These are phyloP conservation scores for Agaricus subrufescens DNA, from an alignment of 768 basidiomycete species.

Conservation along the genomic window DNA sequence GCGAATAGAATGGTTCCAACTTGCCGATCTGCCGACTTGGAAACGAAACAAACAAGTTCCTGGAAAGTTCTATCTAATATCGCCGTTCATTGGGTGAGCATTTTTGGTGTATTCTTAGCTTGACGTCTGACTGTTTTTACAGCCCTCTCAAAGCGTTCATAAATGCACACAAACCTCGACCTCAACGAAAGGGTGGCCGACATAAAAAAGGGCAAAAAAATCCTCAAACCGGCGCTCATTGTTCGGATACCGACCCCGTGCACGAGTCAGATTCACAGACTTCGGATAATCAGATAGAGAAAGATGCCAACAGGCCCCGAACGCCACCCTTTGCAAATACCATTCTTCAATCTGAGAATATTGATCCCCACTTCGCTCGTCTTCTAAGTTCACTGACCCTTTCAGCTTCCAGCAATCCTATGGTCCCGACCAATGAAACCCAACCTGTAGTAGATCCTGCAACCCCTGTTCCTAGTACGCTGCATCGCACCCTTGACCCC, in stretches of 20 bases:
- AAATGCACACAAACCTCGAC: constrained; percentile 53
- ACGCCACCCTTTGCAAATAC: constrained; percentile 34
- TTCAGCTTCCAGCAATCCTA: constrained; percentile 32
- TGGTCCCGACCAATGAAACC: background rate
- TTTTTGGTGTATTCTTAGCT: background rate
- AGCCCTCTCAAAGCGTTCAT: constrained; percentile 68
- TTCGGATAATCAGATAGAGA: constrained; percentile 30
- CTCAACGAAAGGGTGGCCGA: constrained; percentile 26
- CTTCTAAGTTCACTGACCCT: constrained; percentile 58
- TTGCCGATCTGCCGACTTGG: constrained; percentile 92
- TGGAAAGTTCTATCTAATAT: constrained; percentile 91
- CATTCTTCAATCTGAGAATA: constrained; percentile 18
- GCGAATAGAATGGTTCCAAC: constrained; percentile 96
- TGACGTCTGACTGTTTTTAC: constrained; percentile 9
- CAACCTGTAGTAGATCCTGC: constrained; percentile 5
- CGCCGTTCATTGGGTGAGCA: constrained; percentile 84
- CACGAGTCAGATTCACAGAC: constrained; percentile 67
- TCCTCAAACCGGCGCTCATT: constrained; percentile 5
- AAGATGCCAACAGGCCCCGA: constrained; percentile 61
- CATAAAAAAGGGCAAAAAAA: constrained; percentile 13
- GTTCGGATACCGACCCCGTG: constrained; percentile 18
- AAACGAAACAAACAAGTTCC: constrained; percentile 63
- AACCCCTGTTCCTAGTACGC: constrained; percentile 1
- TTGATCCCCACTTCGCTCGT: constrained; percentile 68
- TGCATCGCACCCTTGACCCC: background rate